Evolutionary conservation across 208 protist genomes (phyloP).

Genomic region (Leptomonas seymouri): DNA sequence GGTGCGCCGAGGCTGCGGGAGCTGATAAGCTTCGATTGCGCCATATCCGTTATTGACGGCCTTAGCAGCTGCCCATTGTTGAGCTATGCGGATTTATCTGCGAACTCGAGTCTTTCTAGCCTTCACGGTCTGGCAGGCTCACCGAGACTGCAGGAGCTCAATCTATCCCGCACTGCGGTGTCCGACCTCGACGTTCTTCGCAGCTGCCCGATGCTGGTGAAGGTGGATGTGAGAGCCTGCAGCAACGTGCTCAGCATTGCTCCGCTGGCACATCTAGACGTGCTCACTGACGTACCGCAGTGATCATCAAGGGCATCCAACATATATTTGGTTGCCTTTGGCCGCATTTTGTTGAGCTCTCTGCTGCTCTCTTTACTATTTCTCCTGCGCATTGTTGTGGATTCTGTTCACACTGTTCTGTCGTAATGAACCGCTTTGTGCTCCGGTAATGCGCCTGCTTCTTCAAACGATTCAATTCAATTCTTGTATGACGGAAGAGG

Average conservation of each 20-base stretch:
- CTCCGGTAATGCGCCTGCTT: too few relatives aligned
- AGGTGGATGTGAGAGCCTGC: conserved; percentile 14
- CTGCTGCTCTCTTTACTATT: too few relatives aligned
- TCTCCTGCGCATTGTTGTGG: too few relatives aligned
- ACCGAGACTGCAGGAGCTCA: neutral
- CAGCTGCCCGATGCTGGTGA: neutral
- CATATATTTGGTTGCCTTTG: too few relatives aligned
- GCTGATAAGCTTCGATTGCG: neutral
- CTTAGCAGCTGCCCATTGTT: conserved; percentile 2
- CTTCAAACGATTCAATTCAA: too few relatives aligned
- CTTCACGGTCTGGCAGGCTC: neutral
- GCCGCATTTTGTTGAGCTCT: too few relatives aligned
- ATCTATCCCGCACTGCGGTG: conserved; percentile 2
- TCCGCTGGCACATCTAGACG: neutral
- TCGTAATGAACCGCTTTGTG: too few relatives aligned
- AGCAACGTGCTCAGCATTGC: neutral
- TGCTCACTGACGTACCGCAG: neutral
- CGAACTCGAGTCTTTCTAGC: neutral
- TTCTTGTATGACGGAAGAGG: too few relatives aligned
- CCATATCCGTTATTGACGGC: neutral
- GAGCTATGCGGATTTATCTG: neutral
- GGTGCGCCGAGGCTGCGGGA: conserved; percentile 3
- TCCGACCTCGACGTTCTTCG: neutral
- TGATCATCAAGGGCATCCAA: too few relatives aligned
- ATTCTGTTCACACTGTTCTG: too few relatives aligned